Evolutionary conservation across 805 yeast genomes (phyloP).

Genomic region (Danielia reshetovae): DNA sequence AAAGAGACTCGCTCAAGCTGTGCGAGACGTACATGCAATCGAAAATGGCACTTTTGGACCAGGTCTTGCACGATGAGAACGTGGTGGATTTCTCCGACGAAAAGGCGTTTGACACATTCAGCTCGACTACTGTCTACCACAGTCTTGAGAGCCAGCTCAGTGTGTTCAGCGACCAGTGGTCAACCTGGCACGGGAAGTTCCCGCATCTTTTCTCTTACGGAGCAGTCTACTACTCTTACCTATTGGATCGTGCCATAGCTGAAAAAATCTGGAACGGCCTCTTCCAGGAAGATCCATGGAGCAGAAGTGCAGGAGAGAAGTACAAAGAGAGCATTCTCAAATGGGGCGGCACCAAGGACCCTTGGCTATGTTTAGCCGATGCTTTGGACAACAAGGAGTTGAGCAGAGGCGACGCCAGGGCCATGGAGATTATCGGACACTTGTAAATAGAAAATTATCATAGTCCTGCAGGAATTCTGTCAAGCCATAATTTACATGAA

Average conservation of each 20-base stretch:
- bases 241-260: conserved; percentile 91
- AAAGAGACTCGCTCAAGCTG: conserved; percentile 50
- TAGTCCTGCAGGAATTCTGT: not conserved
- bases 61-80: conserved; percentile 56
- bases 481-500: not conserved
- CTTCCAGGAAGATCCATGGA: conserved; percentile 67
- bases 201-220: conserved; percentile 94
- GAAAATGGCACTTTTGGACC: conserved; percentile 87
- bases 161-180: conserved; percentile 62
- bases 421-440: conserved; percentile 50
- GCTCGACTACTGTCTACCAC: conserved; percentile 63
- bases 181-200: conserved; percentile 92
- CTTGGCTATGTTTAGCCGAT: conserved; percentile 82
- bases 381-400: conserved; percentile 64
- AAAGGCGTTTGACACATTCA: conserved; percentile 17
- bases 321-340: conserved; percentile 66
- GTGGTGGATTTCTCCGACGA: conserved; percentile 29
- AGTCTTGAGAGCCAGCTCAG: conserved; percentile 53
- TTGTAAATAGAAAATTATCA: conserved; percentile 4
- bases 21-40: conserved; percentile 84
- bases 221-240: conserved; percentile 86
- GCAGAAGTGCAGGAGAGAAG: conserved; percentile 68
- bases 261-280: conserved; percentile 75
- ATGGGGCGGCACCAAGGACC: conserved; percentile 94
- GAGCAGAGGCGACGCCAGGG: conserved; percentile 60